phyloP scores from a whole-genome alignment of 2,329 filamentous ascomycete species.

The Colletotrichum navitas region DNA sequence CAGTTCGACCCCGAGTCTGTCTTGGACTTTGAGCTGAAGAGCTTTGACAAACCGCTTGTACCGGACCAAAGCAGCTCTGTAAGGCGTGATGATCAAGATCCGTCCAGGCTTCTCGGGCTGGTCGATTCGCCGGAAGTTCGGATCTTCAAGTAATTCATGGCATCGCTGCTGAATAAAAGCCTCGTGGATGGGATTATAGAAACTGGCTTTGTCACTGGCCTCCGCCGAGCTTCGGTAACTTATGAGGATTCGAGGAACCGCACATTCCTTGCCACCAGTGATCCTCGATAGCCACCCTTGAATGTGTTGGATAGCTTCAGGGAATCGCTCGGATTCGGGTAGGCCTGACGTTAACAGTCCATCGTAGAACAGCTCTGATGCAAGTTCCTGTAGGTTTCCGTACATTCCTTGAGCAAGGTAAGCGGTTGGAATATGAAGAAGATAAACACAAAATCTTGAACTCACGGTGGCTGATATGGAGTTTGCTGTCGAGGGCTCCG shows the following conservation, averaged over 20 bases:
- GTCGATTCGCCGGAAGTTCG: constrained; percentile 50
- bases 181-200: constrained; percentile 56
- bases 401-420: constrained; percentile 43
- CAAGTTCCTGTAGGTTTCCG: constrained; percentile 55
- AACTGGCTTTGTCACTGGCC: constrained; percentile 50
- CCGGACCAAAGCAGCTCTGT: constrained; percentile 53
- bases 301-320: constrained; percentile 47
- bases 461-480: constrained; percentile 54
- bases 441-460: too few species aligned
- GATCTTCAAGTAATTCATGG: constrained; percentile 49
- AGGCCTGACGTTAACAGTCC: constrained; percentile 53
- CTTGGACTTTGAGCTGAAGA: constrained; percentile 22
- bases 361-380: constrained; percentile 58
- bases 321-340: constrained; percentile 46
- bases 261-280: constrained; percentile 40
- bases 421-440: not conserved
- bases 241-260: constrained; percentile 55
- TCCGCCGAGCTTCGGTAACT: constrained; percentile 48
- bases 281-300: constrained; percentile 49
- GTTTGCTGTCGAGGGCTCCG: constrained; percentile 49
- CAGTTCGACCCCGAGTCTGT: constrained; percentile 9
- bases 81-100: constrained; percentile 60
- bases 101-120: constrained; percentile 47
- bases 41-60: constrained; percentile 48
- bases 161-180: constrained; percentile 53